phyloP scores from a whole-genome alignment of 2,329 filamentous ascomycete genomes.

The Penicillium crustosum region DNA sequence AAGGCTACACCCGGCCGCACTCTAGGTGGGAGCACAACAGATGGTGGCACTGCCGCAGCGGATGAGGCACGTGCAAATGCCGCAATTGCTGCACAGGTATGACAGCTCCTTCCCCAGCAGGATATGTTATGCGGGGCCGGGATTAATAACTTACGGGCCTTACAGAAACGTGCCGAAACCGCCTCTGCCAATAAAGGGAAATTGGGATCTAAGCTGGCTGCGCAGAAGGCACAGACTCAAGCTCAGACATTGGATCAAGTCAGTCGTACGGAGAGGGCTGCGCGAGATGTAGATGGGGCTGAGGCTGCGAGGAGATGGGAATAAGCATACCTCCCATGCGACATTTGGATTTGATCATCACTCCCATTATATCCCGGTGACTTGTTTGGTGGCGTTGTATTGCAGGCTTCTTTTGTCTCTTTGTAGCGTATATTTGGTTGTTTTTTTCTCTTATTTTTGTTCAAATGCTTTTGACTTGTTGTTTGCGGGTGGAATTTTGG shows the following conservation, averaged over 20 bases:
- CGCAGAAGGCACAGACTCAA: slow-evolving; percentile 73
- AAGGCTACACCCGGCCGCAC: slow-evolving; percentile 57
- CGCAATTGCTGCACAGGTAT: slow-evolving; percentile 80
- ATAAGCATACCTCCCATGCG: slow-evolving; percentile 32
- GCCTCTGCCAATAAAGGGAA: slow-evolving; percentile 58
- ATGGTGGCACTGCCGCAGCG: slow-evolving; percentile 10
- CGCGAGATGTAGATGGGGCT: slow-evolving; percentile 66
- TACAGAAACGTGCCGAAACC: slow-evolving; percentile 65
- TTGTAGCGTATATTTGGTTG: not conserved
- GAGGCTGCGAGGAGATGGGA: slow-evolving; percentile 59
- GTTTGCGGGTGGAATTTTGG: not conserved
- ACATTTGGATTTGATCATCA: not conserved
- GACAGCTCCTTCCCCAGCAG: slow-evolving; percentile 29
- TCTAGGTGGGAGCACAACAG: slow-evolving; percentile 56
- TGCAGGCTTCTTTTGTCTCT: not conserved
- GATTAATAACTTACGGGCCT: not conserved
- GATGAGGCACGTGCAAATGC: slow-evolving; percentile 69
- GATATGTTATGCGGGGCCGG: not conserved
- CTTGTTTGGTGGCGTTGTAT: not conserved
- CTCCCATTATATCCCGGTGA: not conserved
- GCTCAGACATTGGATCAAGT: slow-evolving; percentile 66
- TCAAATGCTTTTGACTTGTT: not conserved
- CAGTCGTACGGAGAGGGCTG: slow-evolving; percentile 64
- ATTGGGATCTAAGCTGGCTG: slow-evolving; percentile 67
- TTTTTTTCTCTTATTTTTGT: too few species aligned